These are phyloP conservation scores for Lenwebbia sp. DNA, from an alignment of 345 rosid genomes.

Conservation along the genomic window DNA sequence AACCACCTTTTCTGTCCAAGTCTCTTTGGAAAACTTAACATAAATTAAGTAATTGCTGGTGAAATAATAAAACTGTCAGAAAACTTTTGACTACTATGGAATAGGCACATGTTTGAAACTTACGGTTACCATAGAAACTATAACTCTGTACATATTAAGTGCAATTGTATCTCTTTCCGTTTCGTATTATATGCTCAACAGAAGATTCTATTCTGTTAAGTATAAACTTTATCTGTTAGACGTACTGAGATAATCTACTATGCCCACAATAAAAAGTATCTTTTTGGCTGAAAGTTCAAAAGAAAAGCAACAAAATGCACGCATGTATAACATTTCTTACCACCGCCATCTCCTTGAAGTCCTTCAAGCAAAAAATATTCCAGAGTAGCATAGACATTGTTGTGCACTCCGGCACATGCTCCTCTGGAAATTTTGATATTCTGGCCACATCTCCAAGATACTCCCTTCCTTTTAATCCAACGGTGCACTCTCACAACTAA, in stretches of 20 bases:
- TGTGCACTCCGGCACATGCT: constrained; percentile 35
- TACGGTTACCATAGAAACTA: neutral
- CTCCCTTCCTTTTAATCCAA: constrained; percentile 30
- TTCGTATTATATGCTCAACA: neutral
- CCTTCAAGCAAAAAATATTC: constrained; percentile 72
- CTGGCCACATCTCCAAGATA: constrained; percentile 46
- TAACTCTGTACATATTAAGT: neutral
- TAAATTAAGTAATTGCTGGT: neutral
- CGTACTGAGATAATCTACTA: neutral
- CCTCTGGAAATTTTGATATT: constrained; percentile 56
- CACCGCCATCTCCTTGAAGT: constrained; percentile 57
- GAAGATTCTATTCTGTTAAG: neutral
- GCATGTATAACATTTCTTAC: constrained; percentile 18
- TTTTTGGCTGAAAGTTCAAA: neutral
- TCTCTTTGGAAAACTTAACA: neutral
- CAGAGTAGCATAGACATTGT: constrained; percentile 46
- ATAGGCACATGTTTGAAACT: neutral
- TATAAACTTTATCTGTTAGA: neutral
- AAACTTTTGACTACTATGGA: neutral
- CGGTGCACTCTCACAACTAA: constrained; percentile 57
- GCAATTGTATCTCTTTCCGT: neutral
- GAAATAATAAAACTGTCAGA: neutral
- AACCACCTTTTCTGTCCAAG: neutral
- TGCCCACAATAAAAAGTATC: neutral
- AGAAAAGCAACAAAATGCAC: neutral